Percentiles rank a stretch among this genome's conserved stretches.
phyloP scores from a whole-genome alignment of 1,284 basidiomycete genomes.

The Microbotryum violaceum region DNA sequence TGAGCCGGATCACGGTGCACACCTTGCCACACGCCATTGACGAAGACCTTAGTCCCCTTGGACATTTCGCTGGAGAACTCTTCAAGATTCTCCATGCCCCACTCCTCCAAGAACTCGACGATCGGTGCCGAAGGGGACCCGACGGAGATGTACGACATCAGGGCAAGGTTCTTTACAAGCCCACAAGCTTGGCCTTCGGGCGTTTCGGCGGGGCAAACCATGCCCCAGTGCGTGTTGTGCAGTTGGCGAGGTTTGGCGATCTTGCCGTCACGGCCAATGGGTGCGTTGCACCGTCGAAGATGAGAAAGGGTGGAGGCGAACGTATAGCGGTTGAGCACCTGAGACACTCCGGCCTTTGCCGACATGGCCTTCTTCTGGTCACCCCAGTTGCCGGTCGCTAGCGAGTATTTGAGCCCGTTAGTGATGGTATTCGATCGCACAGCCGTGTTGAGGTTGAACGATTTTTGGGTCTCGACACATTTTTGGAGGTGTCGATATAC shows the following conservation, averaged over 20 bases:
- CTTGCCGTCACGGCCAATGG: slow-evolving; percentile 95
- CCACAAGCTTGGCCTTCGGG: slow-evolving; percentile 99
- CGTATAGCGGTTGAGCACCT: slow-evolving; percentile 97
- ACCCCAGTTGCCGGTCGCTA: slow-evolving; percentile 99
- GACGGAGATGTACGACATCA: slow-evolving; percentile 97
- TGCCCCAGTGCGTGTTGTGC: slow-evolving; percentile 99
- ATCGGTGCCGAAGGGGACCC: slow-evolving; percentile 93
- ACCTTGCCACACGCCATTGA: slow-evolving; percentile 99
- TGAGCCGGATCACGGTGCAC: slow-evolving; percentile 93
- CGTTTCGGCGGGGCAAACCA: slow-evolving; percentile 98
- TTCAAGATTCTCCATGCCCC: slow-evolving; percentile 87
- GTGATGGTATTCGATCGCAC: slow-evolving; percentile 97
- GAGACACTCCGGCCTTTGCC: slow-evolving; percentile 95
- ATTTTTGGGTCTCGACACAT: slow-evolving; percentile 95
- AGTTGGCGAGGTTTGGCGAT: slow-evolving; percentile 98
- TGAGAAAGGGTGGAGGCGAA: slow-evolving; percentile 98
- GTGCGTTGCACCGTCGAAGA: slow-evolving; percentile 95
- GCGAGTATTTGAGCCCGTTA: slow-evolving; percentile 94
- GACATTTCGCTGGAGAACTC: slow-evolving; percentile 77
- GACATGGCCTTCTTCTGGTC: slow-evolving; percentile 98
- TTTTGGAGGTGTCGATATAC: slow-evolving; percentile 96
- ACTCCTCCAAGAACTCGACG: slow-evolving; percentile 97
- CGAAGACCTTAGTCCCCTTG: slow-evolving; percentile 91
- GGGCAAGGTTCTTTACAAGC: slow-evolving; percentile 94
- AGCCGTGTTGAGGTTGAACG: slow-evolving; percentile 84